phyloP scores from a whole-genome alignment of 1,139 yeast species.

The Trichomonascaceae sp. region DNA sequence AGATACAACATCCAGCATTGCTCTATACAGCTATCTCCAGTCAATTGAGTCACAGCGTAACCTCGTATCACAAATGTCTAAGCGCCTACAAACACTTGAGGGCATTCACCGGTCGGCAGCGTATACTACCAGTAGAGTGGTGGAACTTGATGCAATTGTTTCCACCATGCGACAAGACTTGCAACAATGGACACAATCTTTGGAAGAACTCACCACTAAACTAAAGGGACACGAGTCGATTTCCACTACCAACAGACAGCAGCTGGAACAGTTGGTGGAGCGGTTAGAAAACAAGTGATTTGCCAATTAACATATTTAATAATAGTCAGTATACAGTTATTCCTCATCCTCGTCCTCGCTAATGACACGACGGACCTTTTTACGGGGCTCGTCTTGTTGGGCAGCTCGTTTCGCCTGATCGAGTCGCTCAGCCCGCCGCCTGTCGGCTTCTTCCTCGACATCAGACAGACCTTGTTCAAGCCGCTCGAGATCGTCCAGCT shows the following conservation, averaged over 20 bases:
- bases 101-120: conserved; percentile 37
- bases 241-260: conserved; percentile 10
- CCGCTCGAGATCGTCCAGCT: conserved; percentile 32
- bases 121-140: conserved; percentile 39
- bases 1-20: neutral
- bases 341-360: neutral
- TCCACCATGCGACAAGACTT: conserved; percentile 29
- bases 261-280: conserved; percentile 9
- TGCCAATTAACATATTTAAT: neutral
- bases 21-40: neutral
- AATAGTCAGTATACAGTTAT: neutral
- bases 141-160: conserved; percentile 33
- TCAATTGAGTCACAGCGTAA: neutral
- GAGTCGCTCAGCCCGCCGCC: conserved; percentile 49
- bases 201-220: conserved; percentile 29
- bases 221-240: conserved; percentile 23
- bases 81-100: conserved; percentile 34
- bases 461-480: conserved; percentile 33
- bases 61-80: conserved; percentile 30
- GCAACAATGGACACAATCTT: conserved; percentile 29
- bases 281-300: conserved; percentile 5
- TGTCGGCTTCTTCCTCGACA: conserved; percentile 32
- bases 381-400: neutral
- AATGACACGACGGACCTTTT: neutral
- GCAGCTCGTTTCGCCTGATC: conserved; percentile 36